A percentile compares a stretch with the other conserved stretches of the same genome.
phyloP scores from a whole-genome alignment of 495 filamentous ascomycete genomes.

The Penicillium desertorum region DNA sequence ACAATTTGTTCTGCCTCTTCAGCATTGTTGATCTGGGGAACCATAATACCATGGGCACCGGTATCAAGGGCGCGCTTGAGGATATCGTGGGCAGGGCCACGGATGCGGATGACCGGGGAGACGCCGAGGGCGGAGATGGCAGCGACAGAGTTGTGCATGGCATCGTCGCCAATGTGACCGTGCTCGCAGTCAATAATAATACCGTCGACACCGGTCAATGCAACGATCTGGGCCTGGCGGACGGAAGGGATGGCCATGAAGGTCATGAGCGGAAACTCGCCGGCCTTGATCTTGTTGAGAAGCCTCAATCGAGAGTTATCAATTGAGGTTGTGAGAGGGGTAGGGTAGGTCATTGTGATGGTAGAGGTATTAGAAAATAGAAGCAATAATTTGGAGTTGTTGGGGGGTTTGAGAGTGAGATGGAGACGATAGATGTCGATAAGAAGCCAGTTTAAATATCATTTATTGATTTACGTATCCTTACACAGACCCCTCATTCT shows the following conservation, averaged over 20 bases:
- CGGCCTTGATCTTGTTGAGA: conserved; percentile 34
- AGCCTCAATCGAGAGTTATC: conserved; percentile 37
- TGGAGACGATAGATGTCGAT: neutral
- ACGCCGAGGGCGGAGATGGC: conserved; percentile 64
- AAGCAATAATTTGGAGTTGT: conserved; percentile 1
- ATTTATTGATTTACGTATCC: neutral
- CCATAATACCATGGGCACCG: conserved; percentile 61
- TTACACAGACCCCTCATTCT: neutral
- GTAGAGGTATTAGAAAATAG: neutral
- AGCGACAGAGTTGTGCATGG: conserved; percentile 82
- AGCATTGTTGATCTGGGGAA: conserved; percentile 36
- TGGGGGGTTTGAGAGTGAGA: neutral
- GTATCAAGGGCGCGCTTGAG: conserved; percentile 70
- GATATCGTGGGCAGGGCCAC: conserved; percentile 65
- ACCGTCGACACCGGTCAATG: conserved; percentile 40
- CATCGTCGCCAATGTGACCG: conserved; percentile 53
- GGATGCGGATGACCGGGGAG: conserved; percentile 65
- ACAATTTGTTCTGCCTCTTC: conserved; percentile 63
- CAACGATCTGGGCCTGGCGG: conserved; percentile 38
- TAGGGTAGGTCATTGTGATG: conserved; percentile 30
- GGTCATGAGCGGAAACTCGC: conserved; percentile 38
- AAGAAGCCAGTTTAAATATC: neutral
- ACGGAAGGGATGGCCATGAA: conserved; percentile 42
- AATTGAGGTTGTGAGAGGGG: conserved; percentile 35
- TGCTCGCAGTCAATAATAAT: conserved; percentile 35